phyloP scores from a whole-genome alignment of 108 stramenopile genomes.

The Skeletonema tropicum region DNA sequence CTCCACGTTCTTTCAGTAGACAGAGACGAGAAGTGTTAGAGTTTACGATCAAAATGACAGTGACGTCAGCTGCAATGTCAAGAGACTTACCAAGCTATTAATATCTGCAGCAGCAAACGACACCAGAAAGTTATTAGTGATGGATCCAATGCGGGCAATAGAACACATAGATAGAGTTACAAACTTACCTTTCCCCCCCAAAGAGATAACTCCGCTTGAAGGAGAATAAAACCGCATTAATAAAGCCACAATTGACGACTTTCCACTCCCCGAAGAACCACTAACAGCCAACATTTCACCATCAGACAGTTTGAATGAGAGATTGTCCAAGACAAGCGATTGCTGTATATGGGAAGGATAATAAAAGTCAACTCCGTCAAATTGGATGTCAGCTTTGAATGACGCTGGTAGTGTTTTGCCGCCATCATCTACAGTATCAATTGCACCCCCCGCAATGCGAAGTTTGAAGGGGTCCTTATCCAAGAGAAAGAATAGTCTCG shows the following conservation, averaged over 20 bases:
- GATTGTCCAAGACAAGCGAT: constrained; percentile 54
- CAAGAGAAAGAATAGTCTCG: constrained; percentile 39
- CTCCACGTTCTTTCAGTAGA: constrained; percentile 39
- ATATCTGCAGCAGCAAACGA: background rate
- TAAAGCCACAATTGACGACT: constrained; percentile 66
- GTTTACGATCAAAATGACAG: background rate
- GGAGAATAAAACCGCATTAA: constrained; percentile 83
- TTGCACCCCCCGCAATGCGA: background rate
- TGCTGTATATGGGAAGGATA: constrained; percentile 84
- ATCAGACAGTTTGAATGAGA: constrained; percentile 32
- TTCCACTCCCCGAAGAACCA: constrained; percentile 74
- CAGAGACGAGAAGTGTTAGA: constrained; percentile 10
- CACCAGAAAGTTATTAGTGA: background rate
- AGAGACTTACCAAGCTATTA: constrained; percentile 7
- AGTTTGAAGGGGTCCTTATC: constrained; percentile 9
- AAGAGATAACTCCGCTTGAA: constrained; percentile 46
- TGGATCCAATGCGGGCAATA: background rate
- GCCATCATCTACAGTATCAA: background rate
- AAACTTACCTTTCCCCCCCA: constrained; percentile 59
- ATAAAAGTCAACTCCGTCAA: constrained; percentile 78
- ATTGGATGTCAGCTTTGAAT: constrained; percentile 36
- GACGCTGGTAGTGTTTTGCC: constrained; percentile 24
- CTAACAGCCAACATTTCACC: constrained; percentile 68
- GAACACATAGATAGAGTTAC: background rate
- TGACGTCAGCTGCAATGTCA: background rate